These are phyloP conservation scores for Apophysomyces elegans DNA, from an alignment of 371 early-diverging fungal species.

Conservation along the genomic window DNA sequence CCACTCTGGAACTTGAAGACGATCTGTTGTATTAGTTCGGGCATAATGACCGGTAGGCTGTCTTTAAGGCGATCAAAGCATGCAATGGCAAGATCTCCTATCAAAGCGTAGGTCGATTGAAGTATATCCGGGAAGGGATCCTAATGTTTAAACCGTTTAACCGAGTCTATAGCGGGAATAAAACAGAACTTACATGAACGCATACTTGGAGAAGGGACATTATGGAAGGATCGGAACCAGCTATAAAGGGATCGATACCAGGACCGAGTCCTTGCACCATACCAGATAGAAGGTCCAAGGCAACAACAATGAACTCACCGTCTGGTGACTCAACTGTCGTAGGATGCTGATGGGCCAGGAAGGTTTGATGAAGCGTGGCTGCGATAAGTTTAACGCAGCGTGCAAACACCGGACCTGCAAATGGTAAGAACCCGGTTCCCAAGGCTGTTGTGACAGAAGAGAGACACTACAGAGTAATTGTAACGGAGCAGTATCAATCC, in stretches of 20 bases:
- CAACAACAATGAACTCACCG: slow-evolving; percentile 90
- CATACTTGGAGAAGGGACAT: slow-evolving; percentile 77
- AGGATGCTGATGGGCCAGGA: slow-evolving; percentile 45
- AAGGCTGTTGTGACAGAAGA: slow-evolving; percentile 86
- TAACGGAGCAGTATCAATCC: not conserved
- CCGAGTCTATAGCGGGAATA: not conserved
- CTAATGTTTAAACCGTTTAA: slow-evolving; percentile 30
- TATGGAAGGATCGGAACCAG: slow-evolving; percentile 64
- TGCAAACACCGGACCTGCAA: slow-evolving; percentile 81
- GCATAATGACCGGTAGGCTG: slow-evolving; percentile 74
- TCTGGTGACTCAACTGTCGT: slow-evolving; percentile 61
- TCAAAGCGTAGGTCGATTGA: slow-evolving; percentile 91
- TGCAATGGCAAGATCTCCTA: slow-evolving; percentile 92
- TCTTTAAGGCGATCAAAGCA: slow-evolving; percentile 76
- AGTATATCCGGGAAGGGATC: slow-evolving; percentile 83
- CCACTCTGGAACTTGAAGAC: slow-evolving; percentile 61
- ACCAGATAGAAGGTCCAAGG: slow-evolving; percentile 89
- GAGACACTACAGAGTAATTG: slow-evolving; percentile 62
- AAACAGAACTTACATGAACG: slow-evolving; percentile 62
- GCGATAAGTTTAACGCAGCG: slow-evolving; percentile 84
- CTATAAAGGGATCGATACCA: slow-evolving; percentile 71
- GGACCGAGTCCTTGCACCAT: slow-evolving; percentile 88
- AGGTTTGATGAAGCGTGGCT: slow-evolving; percentile 55
- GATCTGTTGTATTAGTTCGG: slow-evolving; percentile 77
- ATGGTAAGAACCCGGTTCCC: slow-evolving; percentile 83